Percentiles rank a stretch among this genome's conserved stretches.
These are phyloP conservation scores for Aureobasidium sp. DNA, from an alignment of 2,329 filamentous ascomycete genomes.

Conservation along the genomic window DNA sequence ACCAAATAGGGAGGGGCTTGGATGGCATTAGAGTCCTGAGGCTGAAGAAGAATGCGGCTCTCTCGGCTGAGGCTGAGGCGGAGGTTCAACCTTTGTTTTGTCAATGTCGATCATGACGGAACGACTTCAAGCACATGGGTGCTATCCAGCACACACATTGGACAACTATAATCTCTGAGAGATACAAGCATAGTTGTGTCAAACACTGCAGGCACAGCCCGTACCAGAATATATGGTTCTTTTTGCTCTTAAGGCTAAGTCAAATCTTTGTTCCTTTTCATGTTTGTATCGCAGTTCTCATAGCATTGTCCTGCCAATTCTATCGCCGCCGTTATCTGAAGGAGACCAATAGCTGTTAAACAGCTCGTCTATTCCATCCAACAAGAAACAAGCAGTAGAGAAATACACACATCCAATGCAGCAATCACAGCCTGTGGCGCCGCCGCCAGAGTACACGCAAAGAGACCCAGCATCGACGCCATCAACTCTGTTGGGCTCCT, in stretches of 20 bases:
- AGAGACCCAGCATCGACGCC: neutral
- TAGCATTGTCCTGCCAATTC: neutral
- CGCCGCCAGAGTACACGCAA: conserved; percentile 5
- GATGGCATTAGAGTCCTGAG: neutral
- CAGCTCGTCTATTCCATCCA: neutral
- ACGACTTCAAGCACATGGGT: conserved; percentile 1
- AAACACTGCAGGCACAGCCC: neutral
- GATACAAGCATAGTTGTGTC: neutral
- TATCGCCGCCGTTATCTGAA: neutral
- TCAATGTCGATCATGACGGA: conserved; percentile 6
- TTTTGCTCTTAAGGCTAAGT: neutral
- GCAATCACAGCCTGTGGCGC: neutral
- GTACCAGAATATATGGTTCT: neutral
- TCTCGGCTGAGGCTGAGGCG: neutral
- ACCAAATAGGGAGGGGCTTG: neutral
- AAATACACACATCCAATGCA: neutral
- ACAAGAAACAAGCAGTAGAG: neutral
- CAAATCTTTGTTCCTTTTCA: neutral
- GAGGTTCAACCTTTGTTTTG: neutral
- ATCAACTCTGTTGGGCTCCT: neutral
- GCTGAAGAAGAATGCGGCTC: neutral
- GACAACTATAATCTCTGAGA: neutral
- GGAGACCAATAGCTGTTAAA: neutral
- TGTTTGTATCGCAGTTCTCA: neutral
- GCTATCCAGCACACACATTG: neutral